Evolutionary conservation across 257 asterid species (phyloP).

Genomic region (Solanum tacnaense): DNA sequence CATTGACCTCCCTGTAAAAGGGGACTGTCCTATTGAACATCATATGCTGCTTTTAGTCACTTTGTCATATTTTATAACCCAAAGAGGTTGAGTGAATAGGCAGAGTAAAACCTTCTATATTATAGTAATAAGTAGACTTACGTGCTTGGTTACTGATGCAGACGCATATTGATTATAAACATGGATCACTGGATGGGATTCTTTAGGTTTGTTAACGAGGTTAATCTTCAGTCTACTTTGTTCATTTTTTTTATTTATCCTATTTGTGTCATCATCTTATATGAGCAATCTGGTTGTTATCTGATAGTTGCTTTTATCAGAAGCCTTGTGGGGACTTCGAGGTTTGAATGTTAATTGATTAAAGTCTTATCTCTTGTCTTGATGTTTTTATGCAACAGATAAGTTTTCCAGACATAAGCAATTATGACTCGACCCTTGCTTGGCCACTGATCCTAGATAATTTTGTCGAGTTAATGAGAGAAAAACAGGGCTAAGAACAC

Average conservation of each 20-base stretch:
- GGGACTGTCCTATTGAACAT: too few species aligned
- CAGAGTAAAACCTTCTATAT: neutral
- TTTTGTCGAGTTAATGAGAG: conserved; percentile 65
- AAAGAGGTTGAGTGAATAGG: neutral
- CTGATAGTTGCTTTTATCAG: neutral
- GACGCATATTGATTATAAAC: conserved; percentile 64
- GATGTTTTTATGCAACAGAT: conserved; percentile 25
- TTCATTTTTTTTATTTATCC: neutral
- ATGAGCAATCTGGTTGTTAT: neutral
- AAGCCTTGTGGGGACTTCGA: neutral
- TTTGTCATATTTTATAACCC: neutral
- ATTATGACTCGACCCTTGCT: conserved; percentile 55
- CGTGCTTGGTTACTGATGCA: conserved; percentile 17
- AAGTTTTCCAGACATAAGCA: conserved; percentile 60
- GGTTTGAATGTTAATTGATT: neutral
- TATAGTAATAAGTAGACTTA: neutral
- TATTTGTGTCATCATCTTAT: neutral
- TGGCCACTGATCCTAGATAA: conserved; percentile 79
- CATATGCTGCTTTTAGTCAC: neutral
- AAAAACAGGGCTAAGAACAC: conserved; percentile 8
- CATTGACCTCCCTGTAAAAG: neutral
- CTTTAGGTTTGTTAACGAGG: conserved; percentile 79
- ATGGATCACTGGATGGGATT: conserved; percentile 95
- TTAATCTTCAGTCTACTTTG: conserved; percentile 7
- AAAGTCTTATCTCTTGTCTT: neutral